A percentile compares a stretch with the other conserved stretches of the same genome.
Conservation (phyloP, 805 yeast genomes). For the Danielia oregonensis region DNA sequence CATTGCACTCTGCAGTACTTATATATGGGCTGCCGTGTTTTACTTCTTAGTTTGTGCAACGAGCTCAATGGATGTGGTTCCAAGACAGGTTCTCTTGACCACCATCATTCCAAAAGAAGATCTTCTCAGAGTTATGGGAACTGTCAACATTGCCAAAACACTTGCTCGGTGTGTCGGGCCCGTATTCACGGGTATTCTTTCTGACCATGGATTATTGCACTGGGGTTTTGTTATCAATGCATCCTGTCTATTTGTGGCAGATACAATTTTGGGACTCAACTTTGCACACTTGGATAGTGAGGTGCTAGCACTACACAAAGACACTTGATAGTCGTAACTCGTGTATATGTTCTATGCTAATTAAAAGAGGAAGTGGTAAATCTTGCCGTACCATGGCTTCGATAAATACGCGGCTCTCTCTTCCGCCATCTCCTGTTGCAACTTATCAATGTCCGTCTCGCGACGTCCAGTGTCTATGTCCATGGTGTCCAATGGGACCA, state of each 20-base stretch:
- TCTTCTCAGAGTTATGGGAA: conserved; percentile 74
- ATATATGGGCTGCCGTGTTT: conserved; percentile 46
- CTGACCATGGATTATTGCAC: conserved; percentile 45
- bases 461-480: conserved; percentile 26
- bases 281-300: conserved; percentile 40
- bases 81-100: conserved; percentile 77
- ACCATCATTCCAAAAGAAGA: conserved; percentile 60
- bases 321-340: background rate
- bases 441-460: conserved; percentile 19
- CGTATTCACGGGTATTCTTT: conserved; percentile 69
- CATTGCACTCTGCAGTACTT: conserved; percentile 22
- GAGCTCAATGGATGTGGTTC: conserved; percentile 86
- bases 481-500: conserved; percentile 19
- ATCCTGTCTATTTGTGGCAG: conserved; percentile 47
- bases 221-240: conserved; percentile 53
- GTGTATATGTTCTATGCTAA: conserved; percentile 1
- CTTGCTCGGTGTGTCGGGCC: conserved; percentile 84
- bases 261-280: conserved; percentile 38
- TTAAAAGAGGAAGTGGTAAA: conserved; percentile 14
- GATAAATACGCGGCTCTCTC: conserved; percentile 12
- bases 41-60: conserved; percentile 49
- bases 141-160: conserved; percentile 83
- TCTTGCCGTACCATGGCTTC: conserved; percentile 14
- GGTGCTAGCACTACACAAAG: conserved; percentile 15
- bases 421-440: conserved; percentile 20